A percentile compares a stretch with the other conserved stretches of the same genome.
Evolutionary conservation across 495 filamentous ascomycete species (phyloP).

Genomic region (Cryomyces minteri): DNA sequence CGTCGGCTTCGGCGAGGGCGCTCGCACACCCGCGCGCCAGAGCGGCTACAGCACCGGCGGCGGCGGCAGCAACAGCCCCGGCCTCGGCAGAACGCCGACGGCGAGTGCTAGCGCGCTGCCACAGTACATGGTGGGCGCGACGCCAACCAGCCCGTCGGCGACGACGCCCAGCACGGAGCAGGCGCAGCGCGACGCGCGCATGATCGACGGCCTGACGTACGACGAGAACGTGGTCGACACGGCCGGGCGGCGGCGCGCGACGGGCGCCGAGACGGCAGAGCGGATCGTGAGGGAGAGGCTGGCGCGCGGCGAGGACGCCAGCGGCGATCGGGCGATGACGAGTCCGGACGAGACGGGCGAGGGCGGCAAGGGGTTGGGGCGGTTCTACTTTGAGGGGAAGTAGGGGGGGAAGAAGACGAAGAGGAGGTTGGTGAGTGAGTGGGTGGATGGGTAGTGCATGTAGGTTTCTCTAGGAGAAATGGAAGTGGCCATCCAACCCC

Average conservation of each 20-base stretch:
- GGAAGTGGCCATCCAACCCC: too few relatives aligned
- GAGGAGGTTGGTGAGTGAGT: neutral
- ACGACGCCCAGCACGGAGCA: slow-evolving; percentile 5
- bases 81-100: slow-evolving; percentile 14
- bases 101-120: slow-evolving; percentile 1
- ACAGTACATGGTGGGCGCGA: slow-evolving; percentile 5
- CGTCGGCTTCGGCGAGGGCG: slow-evolving; percentile 78
- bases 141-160: neutral
- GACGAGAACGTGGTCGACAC: slow-evolving; percentile 18
- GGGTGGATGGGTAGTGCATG: neutral
- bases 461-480: too few relatives aligned
- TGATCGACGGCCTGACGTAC: slow-evolving; percentile 23
- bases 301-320: slow-evolving; percentile 24
- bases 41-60: slow-evolving; percentile 11
- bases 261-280: slow-evolving; percentile 28
- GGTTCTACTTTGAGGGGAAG: slow-evolving; percentile 32
- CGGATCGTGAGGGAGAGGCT: slow-evolving; percentile 30
- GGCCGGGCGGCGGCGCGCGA: slow-evolving; percentile 14
- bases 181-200: slow-evolving; percentile 16
- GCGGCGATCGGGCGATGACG: slow-evolving; percentile 20
- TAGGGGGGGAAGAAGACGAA: neutral
- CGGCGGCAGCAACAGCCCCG: slow-evolving; percentile 11
- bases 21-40: slow-evolving; percentile 32
- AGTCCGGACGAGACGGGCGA: slow-evolving; percentile 15
- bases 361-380: slow-evolving; percentile 22